These are phyloP conservation scores for Nitzschia putrida DNA, from an alignment of 108 stramenopile species.

Conservation along the genomic window DNA sequence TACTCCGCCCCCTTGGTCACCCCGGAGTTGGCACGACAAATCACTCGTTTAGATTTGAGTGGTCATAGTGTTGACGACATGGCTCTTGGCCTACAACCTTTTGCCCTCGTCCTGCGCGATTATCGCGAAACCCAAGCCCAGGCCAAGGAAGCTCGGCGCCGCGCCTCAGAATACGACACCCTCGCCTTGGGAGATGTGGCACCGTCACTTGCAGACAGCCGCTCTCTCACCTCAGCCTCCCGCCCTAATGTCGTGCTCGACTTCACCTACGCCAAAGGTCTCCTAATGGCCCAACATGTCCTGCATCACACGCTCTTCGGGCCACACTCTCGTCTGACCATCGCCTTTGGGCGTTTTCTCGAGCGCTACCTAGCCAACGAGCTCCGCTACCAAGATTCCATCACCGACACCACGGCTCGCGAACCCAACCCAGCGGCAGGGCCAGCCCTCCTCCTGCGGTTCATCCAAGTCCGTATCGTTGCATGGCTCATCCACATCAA, in stretches of 20 bases:
- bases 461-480: background rate
- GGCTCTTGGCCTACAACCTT: conserved; percentile 4
- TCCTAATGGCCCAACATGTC: no score
- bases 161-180: background rate
- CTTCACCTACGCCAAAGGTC: no score
- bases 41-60: background rate
- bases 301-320: no score
- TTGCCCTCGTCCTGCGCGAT: conserved; percentile 11
- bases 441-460: background rate
- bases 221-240: no score
- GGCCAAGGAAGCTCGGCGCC: background rate
- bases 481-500: no score
- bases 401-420: no score
- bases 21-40: background rate
- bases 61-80: conserved; percentile 5
- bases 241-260: no score
- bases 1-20: conserved; percentile 3
- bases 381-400: no score
- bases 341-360: no score
- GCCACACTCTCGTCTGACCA: no score
- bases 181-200: background rate
- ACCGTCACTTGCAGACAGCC: background rate
- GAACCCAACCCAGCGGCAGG: no score
- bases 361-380: no score
- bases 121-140: background rate